These are phyloP conservation scores for Leccinum subtestaceum DNA, from an alignment of 768 basidiomycete genomes.

Conservation along the genomic window DNA sequence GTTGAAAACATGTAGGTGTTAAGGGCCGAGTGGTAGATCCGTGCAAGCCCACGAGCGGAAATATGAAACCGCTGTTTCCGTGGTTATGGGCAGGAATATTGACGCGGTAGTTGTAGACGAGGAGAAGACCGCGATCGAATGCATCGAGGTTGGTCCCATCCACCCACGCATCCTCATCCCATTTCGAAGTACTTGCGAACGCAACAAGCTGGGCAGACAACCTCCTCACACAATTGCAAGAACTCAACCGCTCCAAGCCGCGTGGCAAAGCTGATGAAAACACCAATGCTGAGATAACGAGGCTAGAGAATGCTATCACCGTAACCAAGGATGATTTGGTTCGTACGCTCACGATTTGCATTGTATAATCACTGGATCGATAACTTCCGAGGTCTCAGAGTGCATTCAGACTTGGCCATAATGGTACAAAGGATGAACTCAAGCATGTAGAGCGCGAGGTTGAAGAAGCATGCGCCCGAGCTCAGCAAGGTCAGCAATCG, in stretches of 20 bases:
- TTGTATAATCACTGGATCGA: background rate
- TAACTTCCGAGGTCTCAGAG: conserved; percentile 42
- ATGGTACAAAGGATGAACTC: conserved; percentile 79
- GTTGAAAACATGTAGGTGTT: conserved; percentile 53
- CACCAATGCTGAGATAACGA: conserved; percentile 69
- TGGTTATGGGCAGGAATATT: conserved; percentile 90
- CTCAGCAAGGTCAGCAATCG: conserved; percentile 57
- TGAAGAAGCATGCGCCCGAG: conserved; percentile 65
- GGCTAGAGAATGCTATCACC: conserved; percentile 74
- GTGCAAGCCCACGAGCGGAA: conserved; percentile 91
- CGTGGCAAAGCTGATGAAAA: conserved; percentile 82
- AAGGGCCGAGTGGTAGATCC: conserved; percentile 90
- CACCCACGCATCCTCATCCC: background rate
- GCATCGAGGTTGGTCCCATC: conserved; percentile 71
- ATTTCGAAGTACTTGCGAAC: conserved; percentile 83
- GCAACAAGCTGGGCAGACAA: conserved; percentile 88
- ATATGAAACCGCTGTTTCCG: conserved; percentile 88
- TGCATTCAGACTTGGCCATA: conserved; percentile 71
- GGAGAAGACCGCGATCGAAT: conserved; percentile 95
- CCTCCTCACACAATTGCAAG: conserved; percentile 71
- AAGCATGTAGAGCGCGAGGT: conserved; percentile 71
- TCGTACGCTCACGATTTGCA: conserved; percentile 20
- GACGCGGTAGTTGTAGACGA: conserved; percentile 96
- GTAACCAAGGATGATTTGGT: conserved; percentile 85
- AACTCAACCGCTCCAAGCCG: conserved; percentile 81